These are phyloP conservation scores for Podospora pseudopauciseta DNA, from an alignment of 495 filamentous ascomycete genomes.

Conservation along the genomic window DNA sequence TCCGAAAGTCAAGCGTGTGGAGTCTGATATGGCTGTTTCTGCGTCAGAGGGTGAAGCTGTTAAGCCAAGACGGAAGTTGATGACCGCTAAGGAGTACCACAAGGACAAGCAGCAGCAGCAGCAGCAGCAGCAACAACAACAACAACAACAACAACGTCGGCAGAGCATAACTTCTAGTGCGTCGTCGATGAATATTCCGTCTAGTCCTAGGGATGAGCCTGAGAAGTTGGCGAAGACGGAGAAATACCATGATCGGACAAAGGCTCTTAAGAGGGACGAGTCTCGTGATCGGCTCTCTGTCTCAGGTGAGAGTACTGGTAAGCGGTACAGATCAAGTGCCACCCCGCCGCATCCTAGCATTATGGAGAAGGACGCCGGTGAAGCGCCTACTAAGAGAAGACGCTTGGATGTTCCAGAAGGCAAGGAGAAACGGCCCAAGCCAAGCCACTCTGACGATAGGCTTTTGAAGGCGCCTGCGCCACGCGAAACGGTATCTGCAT, in stretches of 20 bases:
- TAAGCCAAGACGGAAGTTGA: conserved; percentile 57
- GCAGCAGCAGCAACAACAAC: conserved; percentile 32
- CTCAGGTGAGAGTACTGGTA: conserved; percentile 51
- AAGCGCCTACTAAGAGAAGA: conserved; percentile 50
- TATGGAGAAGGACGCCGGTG: conserved; percentile 51
- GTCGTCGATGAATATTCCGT: conserved; percentile 39
- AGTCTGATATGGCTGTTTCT: conserved; percentile 44
- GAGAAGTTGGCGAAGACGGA: conserved; percentile 40
- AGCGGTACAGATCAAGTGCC: conserved; percentile 62
- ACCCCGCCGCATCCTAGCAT: conserved; percentile 61
- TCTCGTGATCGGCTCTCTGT: conserved; percentile 50
- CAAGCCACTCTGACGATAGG: conserved; percentile 40
- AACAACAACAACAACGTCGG: conserved; percentile 53
- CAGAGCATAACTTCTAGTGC: conserved; percentile 47
- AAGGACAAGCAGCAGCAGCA: conserved; percentile 53
- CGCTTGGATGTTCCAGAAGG: conserved; percentile 42
- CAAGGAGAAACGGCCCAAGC: conserved; percentile 41
- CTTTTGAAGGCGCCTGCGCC: conserved; percentile 36
- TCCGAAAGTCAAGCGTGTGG: conserved; percentile 43
- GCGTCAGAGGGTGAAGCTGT: conserved; percentile 51
- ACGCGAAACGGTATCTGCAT: conserved; percentile 31
- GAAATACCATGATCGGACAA: conserved; percentile 48
- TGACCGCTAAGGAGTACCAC: conserved; percentile 53
- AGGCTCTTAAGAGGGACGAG: conserved; percentile 52
- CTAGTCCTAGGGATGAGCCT: conserved; percentile 43